Percentiles rank a stretch among this genome's conserved stretches.
Evolutionary conservation across 2,329 filamentous ascomycete species (phyloP).

Genomic region (Leptographium flavum): DNA sequence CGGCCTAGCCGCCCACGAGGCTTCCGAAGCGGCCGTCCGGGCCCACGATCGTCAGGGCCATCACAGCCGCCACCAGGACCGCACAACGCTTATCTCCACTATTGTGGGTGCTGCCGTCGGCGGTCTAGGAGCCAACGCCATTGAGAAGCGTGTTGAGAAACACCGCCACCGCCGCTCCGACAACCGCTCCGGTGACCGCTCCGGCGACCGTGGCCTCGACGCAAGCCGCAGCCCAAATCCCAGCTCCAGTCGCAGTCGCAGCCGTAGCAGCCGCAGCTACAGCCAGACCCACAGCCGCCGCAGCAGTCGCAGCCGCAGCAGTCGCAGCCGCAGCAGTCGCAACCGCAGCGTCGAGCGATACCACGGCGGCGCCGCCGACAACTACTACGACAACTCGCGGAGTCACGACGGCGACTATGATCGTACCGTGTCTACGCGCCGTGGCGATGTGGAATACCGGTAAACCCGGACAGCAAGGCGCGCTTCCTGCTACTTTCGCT

Average conservation of each 20-base stretch:
- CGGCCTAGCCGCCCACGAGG: slow-evolving; percentile 34
- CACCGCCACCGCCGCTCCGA: slow-evolving; percentile 18
- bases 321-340: not conserved
- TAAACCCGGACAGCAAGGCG: not conserved
- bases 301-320: not conserved
- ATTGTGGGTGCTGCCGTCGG: slow-evolving; percentile 40
- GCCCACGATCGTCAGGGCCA: slow-evolving; percentile 13
- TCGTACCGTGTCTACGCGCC: not conserved
- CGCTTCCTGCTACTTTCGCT: not conserved
- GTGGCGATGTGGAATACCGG: not conserved
- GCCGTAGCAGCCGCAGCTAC: not conserved
- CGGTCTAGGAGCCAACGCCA: slow-evolving; percentile 37
- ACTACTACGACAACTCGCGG: slow-evolving; percentile 6
- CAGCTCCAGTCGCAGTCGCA: not conserved
- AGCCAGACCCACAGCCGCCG: not conserved
- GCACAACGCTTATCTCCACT: slow-evolving; percentile 28
- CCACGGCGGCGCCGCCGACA: slow-evolving; percentile 8
- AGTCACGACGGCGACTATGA: not conserved
- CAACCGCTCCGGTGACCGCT: slow-evolving; percentile 7
- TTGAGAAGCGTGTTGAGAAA: slow-evolving; percentile 29
- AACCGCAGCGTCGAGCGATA: not conserved
- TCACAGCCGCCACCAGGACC: slow-evolving; percentile 13
- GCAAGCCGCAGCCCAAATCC: slow-evolving; percentile 7
- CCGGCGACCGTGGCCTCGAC: slow-evolving; percentile 7
- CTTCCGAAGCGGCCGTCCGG: slow-evolving; percentile 17